These are phyloP conservation scores for Talaromyces sp. DNA, from an alignment of 2,329 filamentous ascomycete species.

Conservation along the genomic window DNA sequence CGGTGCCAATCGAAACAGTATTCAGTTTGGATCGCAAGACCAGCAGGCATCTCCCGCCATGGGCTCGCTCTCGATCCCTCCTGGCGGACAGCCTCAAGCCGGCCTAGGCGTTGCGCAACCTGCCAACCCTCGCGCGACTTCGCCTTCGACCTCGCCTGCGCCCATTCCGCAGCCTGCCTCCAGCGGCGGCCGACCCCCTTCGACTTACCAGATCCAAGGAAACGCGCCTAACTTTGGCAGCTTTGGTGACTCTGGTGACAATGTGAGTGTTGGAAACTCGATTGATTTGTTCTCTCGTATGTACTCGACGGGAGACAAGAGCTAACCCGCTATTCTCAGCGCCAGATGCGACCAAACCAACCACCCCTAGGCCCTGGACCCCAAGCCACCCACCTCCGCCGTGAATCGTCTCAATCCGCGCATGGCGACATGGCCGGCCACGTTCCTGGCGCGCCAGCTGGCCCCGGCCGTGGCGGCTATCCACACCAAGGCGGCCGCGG, in stretches of 20 bases:
- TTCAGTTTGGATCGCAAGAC: conserved; percentile 75
- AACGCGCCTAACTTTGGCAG: conserved; percentile 77
- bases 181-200: conserved; percentile 77
- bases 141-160: conserved; percentile 81
- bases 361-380: conserved; percentile 56
- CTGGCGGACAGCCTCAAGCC: conserved; percentile 34
- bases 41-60: conserved; percentile 58
- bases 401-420: conserved; percentile 78
- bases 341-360: conserved; percentile 65
- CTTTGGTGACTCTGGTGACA: conserved; percentile 63
- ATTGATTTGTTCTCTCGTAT: conserved; percentile 15
- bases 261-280: conserved; percentile 21
- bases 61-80: conserved; percentile 53
- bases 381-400: conserved; percentile 72
- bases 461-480: conserved; percentile 51
- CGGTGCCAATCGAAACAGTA: conserved; percentile 46
- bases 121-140: conserved; percentile 67
- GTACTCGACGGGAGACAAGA: conserved; percentile 11
- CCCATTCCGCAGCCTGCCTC: conserved; percentile 86
- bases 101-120: conserved; percentile 47
- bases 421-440: conserved; percentile 67
- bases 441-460: conserved; percentile 43
- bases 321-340: conserved; percentile 37
- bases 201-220: conserved; percentile 63
- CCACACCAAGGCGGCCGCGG: conserved; percentile 50